These are phyloP conservation scores for Suillus subluteus DNA, from an alignment of 768 basidiomycete genomes.

Conservation along the genomic window DNA sequence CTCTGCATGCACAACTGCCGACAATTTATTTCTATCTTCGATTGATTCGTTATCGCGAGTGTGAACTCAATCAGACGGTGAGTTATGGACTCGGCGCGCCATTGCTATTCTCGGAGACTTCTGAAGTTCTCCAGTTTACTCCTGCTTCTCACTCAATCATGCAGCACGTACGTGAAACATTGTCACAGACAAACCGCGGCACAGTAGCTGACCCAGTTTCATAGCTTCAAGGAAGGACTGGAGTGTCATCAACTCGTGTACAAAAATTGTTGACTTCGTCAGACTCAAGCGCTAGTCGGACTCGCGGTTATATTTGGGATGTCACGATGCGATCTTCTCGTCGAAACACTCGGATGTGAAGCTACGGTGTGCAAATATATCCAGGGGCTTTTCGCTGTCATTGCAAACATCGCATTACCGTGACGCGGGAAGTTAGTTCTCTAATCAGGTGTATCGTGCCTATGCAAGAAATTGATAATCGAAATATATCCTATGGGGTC, in stretches of 20 bases:
- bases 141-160: not conserved
- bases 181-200: not conserved
- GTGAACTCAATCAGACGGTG: not conserved
- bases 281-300: not conserved
- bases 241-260: not conserved
- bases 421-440: not conserved
- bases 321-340: not conserved
- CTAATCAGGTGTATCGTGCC: slow-evolving; percentile 2
- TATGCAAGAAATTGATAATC: not conserved
- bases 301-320: not conserved
- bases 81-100: not conserved
- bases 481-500: not conserved
- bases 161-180: not conserved
- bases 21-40: not conserved
- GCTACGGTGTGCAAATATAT: not conserved
- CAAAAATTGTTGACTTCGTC: not conserved
- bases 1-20: too few species aligned
- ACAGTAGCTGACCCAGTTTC: not conserved
- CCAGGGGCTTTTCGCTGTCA: not conserved
- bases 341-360: not conserved
- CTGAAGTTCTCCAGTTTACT: not conserved
- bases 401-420: not conserved
- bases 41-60: not conserved
- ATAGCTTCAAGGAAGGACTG: not conserved
- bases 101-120: not conserved